These are phyloP conservation scores for Lichtheimia ornata DNA, from an alignment of 371 early-diverging fungal genomes.

Conservation along the genomic window DNA sequence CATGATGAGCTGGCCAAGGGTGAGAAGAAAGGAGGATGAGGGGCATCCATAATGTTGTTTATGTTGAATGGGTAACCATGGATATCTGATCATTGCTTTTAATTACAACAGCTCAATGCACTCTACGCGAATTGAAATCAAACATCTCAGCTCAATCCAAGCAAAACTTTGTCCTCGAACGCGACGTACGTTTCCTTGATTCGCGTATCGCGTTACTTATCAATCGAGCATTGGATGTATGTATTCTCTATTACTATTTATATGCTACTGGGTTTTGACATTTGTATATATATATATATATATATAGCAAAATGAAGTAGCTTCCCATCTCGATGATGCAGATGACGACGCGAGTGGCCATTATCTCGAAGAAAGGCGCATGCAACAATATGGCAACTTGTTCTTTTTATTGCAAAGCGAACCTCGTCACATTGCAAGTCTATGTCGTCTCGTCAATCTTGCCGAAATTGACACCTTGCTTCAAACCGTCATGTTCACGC, in stretches of 20 bases:
- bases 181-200: conserved; percentile 95
- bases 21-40: conserved; percentile 8
- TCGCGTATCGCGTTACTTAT: conserved; percentile 90
- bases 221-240: conserved; percentile 89
- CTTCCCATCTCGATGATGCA: conserved; percentile 74
- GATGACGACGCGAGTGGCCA: conserved; percentile 69
- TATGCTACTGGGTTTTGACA: not conserved
- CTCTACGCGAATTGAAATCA: conserved; percentile 82
- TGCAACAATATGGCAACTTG: conserved; percentile 89
- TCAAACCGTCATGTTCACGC: conserved; percentile 94
- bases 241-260: conserved; percentile 18
- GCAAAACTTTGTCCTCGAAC: conserved; percentile 92
- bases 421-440: conserved; percentile 90
- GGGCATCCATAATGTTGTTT: conserved; percentile 1
- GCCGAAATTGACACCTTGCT: conserved; percentile 91
- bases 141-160: conserved; percentile 92
- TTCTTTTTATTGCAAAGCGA: conserved; percentile 92
- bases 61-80: not conserved
- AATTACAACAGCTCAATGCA: conserved; percentile 69
- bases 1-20: conserved; percentile 89
- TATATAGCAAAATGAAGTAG: conserved; percentile 77
- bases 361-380: conserved; percentile 80
- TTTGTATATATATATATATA: not conserved
- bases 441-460: conserved; percentile 81
- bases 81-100: too few species aligned